Base-by-base conservation (phyloP, 148 eudicot species). In the Cornus controversa region DNA sequence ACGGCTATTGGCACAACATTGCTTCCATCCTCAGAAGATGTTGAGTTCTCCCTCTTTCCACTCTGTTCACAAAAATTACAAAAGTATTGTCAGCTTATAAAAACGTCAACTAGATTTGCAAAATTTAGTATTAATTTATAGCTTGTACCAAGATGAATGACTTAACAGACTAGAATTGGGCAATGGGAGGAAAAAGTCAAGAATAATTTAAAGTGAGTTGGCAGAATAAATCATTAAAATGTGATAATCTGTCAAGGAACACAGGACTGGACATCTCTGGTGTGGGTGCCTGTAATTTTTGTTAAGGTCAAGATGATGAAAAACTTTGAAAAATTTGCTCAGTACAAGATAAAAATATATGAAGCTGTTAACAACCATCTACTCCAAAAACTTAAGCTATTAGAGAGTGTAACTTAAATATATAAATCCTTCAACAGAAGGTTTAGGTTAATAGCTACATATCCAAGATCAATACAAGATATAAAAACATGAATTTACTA, bases 1-100 rank as follows among this genome's bases (percentile, higher is more conserved):
- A 57, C 20, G 27, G 63, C 74, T 50, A 10, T 60, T 47, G 65
- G 75, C 65, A 54, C 65, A 72, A 23, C 63, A 53, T 72, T 53
- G 57, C 75, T 72, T 53, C 25, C 66, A 10, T 54, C 36, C 57
- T 29, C 65, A 72, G 75, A 54, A 27, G 36, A 29, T 53, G 75
- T 2, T 13, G 42, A 72, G 29, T 53, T 27, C 65, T 18, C 54
- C 27, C 75, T 54, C 57, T 66, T 72, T 72, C 65, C 65, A 54
- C 40, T 72, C 75, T 72, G 75, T 28, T 57, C 29, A 28, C 45
- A 45, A 34, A 29, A 42, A 27, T 72, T 1, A 22, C 28, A 71
- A 29, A 47, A 34, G 23, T 71, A 45, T 26, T 50, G 18, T 13
- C 57, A 50, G 4, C 57, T 11, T 50, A 50, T 11, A 50, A 50